phyloP scores from a whole-genome alignment of 2,329 filamentous ascomycete genomes.

The Paecilomyces variotii region DNA sequence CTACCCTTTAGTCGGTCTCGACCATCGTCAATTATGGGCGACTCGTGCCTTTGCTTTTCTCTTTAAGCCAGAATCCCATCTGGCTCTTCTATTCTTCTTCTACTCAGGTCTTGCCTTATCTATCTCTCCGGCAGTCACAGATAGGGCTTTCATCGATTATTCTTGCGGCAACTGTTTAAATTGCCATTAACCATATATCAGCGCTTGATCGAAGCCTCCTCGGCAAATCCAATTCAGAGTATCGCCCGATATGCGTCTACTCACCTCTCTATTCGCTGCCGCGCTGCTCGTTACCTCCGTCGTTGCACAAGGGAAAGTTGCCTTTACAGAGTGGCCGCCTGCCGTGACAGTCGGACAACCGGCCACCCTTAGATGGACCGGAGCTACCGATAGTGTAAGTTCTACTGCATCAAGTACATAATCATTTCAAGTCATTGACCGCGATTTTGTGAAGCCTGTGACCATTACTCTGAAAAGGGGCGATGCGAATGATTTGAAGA shows the following conservation, averaged over 20 bases:
- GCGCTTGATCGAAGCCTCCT: neutral
- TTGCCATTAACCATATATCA: neutral
- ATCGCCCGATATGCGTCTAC: slow-evolving; percentile 42
- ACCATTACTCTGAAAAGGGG: slow-evolving; percentile 52
- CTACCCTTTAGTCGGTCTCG: neutral
- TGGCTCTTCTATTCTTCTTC: neutral
- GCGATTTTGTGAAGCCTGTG: slow-evolving; percentile 31
- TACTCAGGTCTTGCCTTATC: too few relatives aligned
- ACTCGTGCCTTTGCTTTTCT: neutral
- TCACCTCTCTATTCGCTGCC: slow-evolving; percentile 40
- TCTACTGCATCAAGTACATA: neutral
- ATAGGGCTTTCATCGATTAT: too few relatives aligned
- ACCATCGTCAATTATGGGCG: neutral
- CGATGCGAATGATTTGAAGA: slow-evolving; percentile 40
- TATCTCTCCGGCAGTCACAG: too few relatives aligned
- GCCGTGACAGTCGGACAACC: slow-evolving; percentile 42
- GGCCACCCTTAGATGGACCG: slow-evolving; percentile 42
- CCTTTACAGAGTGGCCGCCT: slow-evolving; percentile 46
- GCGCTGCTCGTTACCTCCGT: slow-evolving; percentile 38
- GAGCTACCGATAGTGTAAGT: slow-evolving; percentile 30
- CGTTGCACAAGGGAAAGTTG: slow-evolving; percentile 39
- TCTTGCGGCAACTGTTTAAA: neutral
- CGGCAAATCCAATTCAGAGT: neutral
- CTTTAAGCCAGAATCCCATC: neutral
- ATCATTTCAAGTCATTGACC: slow-evolving; percentile 7